Base-by-base conservation (phyloP, 306 rosid genomes). In the Quercus alba region DNA sequence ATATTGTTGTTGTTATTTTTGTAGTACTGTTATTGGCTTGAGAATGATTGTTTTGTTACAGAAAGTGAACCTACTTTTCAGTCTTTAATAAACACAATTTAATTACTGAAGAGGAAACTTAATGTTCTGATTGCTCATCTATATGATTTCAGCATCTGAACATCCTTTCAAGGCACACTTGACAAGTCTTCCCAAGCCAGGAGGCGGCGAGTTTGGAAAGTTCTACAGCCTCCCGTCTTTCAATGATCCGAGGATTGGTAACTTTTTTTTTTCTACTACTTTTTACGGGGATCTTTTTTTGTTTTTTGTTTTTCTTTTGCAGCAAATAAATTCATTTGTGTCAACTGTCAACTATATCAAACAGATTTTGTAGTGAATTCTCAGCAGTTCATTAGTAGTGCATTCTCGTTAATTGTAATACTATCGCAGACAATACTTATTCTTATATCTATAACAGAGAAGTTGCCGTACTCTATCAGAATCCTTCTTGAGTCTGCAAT, bases 181-280 rank as follows among this genome's bases (percentile, higher is more conserved):
- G 83, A 91, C 97, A 5, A 88, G 86, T 86, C 98, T 96, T 35
- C 97, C 98, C 5, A 96, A 91, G 88, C 97, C 93, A 13, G 97
- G 99, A 33, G 98, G 99, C 3, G 99, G 99, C 35, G 97, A 93
- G 87, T 96, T 85, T 70, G 99, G 99, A 56, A 96, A 93, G 82
- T 93, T 85, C 82, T 96, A 93, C 78, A 96, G 98, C 78, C 97
- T 96, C 79, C 92, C 99, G 41, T 91, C 99, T 64, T 82, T 96
- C 81, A 93, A 91, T 1, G 98, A 96, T 58, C 97, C 99, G 1
- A 84, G 99, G 80, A 93, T 96, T 41, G 99, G 99, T 96, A 93
- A 23, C n/a, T 21, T 63, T 31, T 46, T 44, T 15, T 6, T 62
- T 70, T 62, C 23, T 35, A 63, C n/a, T 54, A 33, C 19, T 19